These are phyloP conservation scores for Musa troglodytarum DNA, from an alignment of 176 grass and related monocot genomes.

Conservation along the genomic window DNA sequence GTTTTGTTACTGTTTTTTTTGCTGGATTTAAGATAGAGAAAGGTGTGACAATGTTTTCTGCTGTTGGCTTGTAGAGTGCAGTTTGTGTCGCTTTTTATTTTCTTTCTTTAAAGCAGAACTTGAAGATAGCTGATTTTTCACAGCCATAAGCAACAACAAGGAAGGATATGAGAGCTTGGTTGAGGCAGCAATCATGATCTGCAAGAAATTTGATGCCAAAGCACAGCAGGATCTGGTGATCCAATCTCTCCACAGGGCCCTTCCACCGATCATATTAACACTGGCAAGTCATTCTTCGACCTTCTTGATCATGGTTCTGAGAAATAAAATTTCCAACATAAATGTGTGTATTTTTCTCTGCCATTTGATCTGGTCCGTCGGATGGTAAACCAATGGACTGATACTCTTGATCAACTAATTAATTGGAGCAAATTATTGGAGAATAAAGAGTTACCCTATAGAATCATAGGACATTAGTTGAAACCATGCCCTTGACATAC, in stretches of 20 bases:
- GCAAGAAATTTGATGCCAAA: constrained; percentile 33
- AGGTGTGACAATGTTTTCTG: too few species aligned
- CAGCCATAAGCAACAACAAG: constrained; percentile 57
- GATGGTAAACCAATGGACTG: too few species aligned
- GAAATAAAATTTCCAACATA: background rate
- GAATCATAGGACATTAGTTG: too few species aligned
- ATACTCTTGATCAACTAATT: too few species aligned
- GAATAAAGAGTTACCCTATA: too few species aligned
- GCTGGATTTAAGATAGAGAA: too few species aligned
- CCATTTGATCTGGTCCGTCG: too few species aligned
- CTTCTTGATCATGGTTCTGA: background rate
- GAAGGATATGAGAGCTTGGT: constrained; percentile 72
- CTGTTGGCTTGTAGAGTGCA: too few species aligned
- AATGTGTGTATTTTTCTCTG: background rate
- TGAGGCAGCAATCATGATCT: constrained; percentile 44
- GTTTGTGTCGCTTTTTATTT: too few species aligned
- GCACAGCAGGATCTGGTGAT: constrained; percentile 50
- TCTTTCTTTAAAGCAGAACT: constrained; percentile 1
- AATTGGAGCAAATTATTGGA: too few species aligned
- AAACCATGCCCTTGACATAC: too few species aligned
- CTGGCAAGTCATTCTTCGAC: constrained; percentile 39
- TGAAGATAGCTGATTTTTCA: constrained; percentile 12
- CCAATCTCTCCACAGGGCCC: constrained; percentile 42
- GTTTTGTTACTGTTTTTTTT: too few species aligned
- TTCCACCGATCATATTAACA: constrained; percentile 52